These are phyloP conservation scores for Fusarium buharicum DNA, from an alignment of 2,329 filamentous ascomycete species.

Conservation along the genomic window DNA sequence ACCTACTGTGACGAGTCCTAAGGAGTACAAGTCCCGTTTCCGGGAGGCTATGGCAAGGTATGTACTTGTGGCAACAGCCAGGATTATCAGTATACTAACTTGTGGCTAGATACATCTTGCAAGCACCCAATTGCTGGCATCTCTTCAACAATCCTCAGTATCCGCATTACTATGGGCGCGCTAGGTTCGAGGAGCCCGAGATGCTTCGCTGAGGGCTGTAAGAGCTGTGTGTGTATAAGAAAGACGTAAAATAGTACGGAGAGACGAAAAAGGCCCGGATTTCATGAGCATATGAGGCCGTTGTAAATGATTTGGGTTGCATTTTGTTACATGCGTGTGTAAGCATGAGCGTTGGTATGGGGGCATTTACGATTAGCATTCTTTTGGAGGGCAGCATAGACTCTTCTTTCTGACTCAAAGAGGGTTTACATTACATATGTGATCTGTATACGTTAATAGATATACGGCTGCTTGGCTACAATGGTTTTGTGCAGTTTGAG, in stretches of 20 bases:
- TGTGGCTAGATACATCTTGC: conserved; percentile 70
- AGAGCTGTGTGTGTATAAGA: neutral
- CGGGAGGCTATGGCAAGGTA: conserved; percentile 95
- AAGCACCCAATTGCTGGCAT: conserved; percentile 81
- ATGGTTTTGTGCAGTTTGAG: neutral
- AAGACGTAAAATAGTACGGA: neutral
- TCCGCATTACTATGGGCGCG: conserved; percentile 51
- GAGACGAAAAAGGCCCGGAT: conserved; percentile 2
- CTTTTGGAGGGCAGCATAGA: conserved; percentile 6
- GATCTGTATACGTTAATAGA: conserved; percentile 13
- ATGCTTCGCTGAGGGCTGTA: conserved; percentile 37
- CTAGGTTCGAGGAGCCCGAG: conserved; percentile 55
- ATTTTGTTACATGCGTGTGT: conserved; percentile 18
- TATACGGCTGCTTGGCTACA: conserved; percentile 6
- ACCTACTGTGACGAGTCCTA: conserved; percentile 95
- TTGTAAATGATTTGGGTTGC: conserved; percentile 16
- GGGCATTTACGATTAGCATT: conserved; percentile 23
- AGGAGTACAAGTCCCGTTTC: conserved; percentile 97
- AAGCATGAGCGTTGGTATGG: conserved; percentile 27
- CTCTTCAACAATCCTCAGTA: conserved; percentile 65
- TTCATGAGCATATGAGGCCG: conserved; percentile 6
- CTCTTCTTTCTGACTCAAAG: conserved; percentile 2
- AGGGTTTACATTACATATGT: conserved; percentile 8
- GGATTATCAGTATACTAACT: conserved; percentile 17
- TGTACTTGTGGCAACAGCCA: conserved; percentile 48